phyloP scores from a whole-genome alignment of 768 basidiomycete species.

The Mycena leptocephala region DNA sequence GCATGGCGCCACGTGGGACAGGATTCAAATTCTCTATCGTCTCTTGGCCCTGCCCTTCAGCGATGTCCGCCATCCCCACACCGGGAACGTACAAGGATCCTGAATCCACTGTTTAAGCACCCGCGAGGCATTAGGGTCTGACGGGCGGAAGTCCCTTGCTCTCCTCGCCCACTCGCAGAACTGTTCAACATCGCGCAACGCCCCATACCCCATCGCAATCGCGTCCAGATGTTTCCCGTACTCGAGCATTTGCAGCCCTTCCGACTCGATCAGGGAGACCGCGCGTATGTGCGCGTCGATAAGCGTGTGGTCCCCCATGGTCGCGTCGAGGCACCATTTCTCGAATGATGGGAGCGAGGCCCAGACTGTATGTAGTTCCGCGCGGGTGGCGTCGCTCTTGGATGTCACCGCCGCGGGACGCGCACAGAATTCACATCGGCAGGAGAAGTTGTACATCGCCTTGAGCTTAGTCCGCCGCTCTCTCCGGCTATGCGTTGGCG shows the following conservation, averaged over 20 bases:
- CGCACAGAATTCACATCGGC: conserved; percentile 49
- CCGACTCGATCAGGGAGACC: conserved; percentile 48
- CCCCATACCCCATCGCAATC: conserved; percentile 61
- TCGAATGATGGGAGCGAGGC: conserved; percentile 48
- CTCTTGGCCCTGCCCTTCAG: no score
- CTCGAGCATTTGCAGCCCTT: conserved; percentile 49
- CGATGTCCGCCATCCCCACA: conserved; percentile 53
- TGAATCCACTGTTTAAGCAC: conserved; percentile 53
- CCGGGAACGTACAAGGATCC: conserved; percentile 53
- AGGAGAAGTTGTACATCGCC: conserved; percentile 49
- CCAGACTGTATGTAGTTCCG: conserved; percentile 48
- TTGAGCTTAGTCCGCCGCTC: conserved; percentile 33
- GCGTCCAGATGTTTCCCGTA: conserved; percentile 51
- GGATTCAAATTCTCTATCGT: no score
- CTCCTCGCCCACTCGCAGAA: conserved; percentile 53
- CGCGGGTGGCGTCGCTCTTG: conserved; percentile 47
- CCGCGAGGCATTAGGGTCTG: conserved; percentile 35
- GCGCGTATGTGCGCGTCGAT: conserved; percentile 50
- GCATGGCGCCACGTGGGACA: no score
- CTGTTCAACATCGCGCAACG: conserved; percentile 53
- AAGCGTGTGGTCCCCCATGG: conserved; percentile 44
- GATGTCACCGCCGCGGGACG: conserved; percentile 28
- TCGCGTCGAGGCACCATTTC: conserved; percentile 51
- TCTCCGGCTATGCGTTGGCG: conserved; percentile 41
- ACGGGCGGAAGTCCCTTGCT: conserved; percentile 45